Evolutionary conservation across 768 basidiomycete species (phyloP).

Genomic region (Gloeopeniophorella convolvens): DNA sequence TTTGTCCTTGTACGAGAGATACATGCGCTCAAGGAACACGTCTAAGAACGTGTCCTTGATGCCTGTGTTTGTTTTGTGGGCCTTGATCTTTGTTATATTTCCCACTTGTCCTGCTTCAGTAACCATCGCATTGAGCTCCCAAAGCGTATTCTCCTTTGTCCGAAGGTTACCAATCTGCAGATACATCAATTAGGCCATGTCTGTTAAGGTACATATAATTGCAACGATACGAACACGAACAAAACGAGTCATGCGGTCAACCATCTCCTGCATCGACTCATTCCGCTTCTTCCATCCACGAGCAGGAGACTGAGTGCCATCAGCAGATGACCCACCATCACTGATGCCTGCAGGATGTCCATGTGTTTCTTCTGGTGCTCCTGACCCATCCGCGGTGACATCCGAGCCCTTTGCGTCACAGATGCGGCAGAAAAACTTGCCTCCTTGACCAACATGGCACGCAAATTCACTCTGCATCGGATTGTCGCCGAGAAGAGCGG

Average conservation of each 20-base stretch:
- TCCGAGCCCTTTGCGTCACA: conserved; percentile 31
- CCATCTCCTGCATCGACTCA: not conserved
- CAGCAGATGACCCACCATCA: too few species aligned
- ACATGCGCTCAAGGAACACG: not conserved
- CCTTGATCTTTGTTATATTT: not conserved
- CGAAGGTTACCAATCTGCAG: not conserved
- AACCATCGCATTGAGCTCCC: not conserved
- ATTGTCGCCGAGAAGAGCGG: conserved; percentile 35
- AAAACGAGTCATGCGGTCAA: not conserved
- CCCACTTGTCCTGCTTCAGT: not conserved
- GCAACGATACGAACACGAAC: not conserved
- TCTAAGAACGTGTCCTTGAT: not conserved
- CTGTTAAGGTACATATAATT: too few species aligned
- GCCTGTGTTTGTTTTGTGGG: not conserved
- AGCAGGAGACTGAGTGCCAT: too few species aligned
- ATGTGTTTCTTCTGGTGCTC: too few species aligned
- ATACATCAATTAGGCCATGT: too few species aligned
- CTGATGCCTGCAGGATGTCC: too few species aligned
- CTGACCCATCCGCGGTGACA: not conserved
- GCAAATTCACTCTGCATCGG: conserved; percentile 41
- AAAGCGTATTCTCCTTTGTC: not conserved
- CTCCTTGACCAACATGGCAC: conserved; percentile 36
- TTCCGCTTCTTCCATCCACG: not conserved
- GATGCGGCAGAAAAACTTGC: conserved; percentile 35
- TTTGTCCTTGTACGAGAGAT: too few species aligned